Evolutionary conservation across 1,284 basidiomycete genomes (phyloP).

Genomic region (Porogramme epimiltina): DNA sequence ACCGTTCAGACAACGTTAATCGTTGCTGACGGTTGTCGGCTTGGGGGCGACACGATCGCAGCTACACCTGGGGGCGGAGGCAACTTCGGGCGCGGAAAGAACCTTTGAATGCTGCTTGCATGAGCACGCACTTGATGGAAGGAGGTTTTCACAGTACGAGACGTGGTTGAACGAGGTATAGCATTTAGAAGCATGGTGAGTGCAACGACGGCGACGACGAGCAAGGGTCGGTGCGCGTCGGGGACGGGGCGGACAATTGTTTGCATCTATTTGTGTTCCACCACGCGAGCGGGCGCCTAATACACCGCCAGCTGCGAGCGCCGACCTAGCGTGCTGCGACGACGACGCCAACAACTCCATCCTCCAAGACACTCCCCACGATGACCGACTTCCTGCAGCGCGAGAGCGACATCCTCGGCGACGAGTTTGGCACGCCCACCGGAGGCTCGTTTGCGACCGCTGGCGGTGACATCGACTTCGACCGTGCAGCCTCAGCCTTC

Average conservation of each 20-base stretch:
- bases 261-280: slow-evolving; percentile 4
- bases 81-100: too few relatives aligned
- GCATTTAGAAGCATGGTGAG: neutral
- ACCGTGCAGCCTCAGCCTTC: slow-evolving; percentile 79
- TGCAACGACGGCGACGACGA: neutral
- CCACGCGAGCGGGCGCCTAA: slow-evolving; percentile 3
- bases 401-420: slow-evolving; percentile 38
- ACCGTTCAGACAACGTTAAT: too few relatives aligned
- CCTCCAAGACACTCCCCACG: slow-evolving; percentile 7
- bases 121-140: too few relatives aligned
- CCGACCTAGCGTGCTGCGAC: neutral
- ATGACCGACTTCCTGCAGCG: slow-evolving; percentile 37
- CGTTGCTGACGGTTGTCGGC: too few relatives aligned
- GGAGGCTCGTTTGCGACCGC: slow-evolving; percentile 31
- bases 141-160: too few relatives aligned
- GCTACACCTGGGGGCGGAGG: too few relatives aligned
- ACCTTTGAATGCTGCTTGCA: too few relatives aligned
- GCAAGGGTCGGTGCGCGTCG: too few relatives aligned
- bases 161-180: neutral
- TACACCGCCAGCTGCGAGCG: neutral
- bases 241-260: neutral
- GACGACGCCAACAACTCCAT: neutral
- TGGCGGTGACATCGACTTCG: slow-evolving; percentile 69
- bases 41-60: too few relatives aligned
- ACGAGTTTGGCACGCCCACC: slow-evolving; percentile 34